phyloP scores from a whole-genome alignment of 1,284 basidiomycete genomes.

The Marasmius sp. region DNA sequence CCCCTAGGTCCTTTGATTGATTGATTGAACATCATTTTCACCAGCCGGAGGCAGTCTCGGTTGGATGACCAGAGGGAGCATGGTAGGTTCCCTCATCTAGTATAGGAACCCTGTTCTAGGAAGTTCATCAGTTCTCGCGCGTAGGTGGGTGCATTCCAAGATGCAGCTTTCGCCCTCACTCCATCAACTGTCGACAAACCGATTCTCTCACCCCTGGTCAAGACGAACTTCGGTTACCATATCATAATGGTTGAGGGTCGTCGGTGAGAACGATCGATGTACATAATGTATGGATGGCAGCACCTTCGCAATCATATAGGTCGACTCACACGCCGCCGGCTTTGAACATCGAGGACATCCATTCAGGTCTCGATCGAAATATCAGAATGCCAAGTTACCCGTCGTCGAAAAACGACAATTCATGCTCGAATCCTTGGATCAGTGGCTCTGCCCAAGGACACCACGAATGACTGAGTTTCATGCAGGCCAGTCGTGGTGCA shows the following conservation, averaged over 20 bases:
- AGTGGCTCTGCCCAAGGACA: no score
- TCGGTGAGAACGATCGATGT: constrained; percentile 41
- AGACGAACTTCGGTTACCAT: constrained; percentile 84
- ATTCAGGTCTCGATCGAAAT: no score
- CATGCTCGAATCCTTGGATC: no score
- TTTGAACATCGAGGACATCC: no score
- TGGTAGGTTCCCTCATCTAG: constrained; percentile 45
- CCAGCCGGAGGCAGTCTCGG: constrained; percentile 80
- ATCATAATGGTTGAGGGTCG: constrained; percentile 87
- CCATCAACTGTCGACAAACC: constrained; percentile 82
- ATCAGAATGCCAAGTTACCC: no score
- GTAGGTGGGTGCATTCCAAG: constrained; percentile 68
- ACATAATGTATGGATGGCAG: not conserved
- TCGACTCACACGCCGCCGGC: no score
- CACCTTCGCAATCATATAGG: no score
- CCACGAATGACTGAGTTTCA: no score
- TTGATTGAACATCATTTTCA: not conserved
- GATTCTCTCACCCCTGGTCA: constrained; percentile 66
- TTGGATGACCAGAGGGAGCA: constrained; percentile 82
- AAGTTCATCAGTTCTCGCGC: not conserved
- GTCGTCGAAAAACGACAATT: no score
- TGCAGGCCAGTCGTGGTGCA: no score
- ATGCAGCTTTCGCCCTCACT: constrained; percentile 75
- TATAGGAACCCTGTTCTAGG: not conserved
- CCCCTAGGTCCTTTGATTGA: not conserved